Evolutionary conservation across 1,284 basidiomycete species (phyloP), one percentile per base, ranked within the genome.

Genomic region (Cutaneotrichosporon cutaneum): DNA sequence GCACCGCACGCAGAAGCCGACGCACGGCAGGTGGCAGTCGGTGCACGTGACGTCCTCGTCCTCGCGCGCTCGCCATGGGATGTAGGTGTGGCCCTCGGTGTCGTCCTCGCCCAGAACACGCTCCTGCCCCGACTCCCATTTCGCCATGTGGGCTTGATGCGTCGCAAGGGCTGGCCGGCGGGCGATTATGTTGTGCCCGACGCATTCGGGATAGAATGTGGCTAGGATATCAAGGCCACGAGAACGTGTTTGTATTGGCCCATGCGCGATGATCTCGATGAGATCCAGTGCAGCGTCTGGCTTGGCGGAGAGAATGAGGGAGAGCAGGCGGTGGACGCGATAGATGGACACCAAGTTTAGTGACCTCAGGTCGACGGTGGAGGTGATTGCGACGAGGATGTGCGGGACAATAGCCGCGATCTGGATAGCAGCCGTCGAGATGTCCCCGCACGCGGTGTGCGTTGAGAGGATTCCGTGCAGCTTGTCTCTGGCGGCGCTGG

Each of bases 251-350:
- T 56, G 74, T 81, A 7, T 83, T 0, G 84, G 83, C 57, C 87
- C 85, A 70, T 88, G 87, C 3, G 88, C 88, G 22, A 87, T 79
- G 36, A 90, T 82, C 65, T 88, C 85, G 8, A 92, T 81, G 0
- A 90, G 63, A 73, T 91, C 89, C 27, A 86, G 80, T 66, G 87
- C 86, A 0, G 84, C 81, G 70, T 91, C 89, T 0, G 84, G 81
- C 71, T 90, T 91, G 36, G 81, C 78, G 14, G 80, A 79, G 16
- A 85, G 75, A n/a, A 90, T 82, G 22, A 84, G 76, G n/a, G 81
- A 76, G 22, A 91, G 71, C 11, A 91, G 75, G 13, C 82, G 82
- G 65, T 84, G 82, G 48, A 89, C 81, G 10, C 83, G 82, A 66
- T 86, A 80, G n/a, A 83, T 72, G 3, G 83, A 72, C 56, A 78